Base-by-base conservation (phyloP, 1,284 basidiomycete species). In the Cutaneotrichosporon daszewskae region DNA sequence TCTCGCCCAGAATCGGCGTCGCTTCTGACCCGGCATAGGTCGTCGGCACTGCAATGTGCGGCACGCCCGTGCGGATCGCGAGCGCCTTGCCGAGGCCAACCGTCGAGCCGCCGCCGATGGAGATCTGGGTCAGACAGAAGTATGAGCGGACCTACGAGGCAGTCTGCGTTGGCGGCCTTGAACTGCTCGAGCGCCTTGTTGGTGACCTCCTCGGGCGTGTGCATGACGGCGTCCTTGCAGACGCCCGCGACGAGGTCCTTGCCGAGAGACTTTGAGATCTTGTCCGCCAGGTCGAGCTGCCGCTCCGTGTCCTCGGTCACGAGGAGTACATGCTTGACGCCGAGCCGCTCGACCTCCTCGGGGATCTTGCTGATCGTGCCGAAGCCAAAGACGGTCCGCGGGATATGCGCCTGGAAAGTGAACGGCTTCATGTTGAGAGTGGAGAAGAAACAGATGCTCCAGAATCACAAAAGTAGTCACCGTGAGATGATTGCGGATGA, bases 1-100 rank as follows among this genome's bases (percentile, higher is more conserved):
- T 75, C 55, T 76, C 73, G 11, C 75, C 75, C 22, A 75, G 66
- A 38, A 76, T 69, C 7, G 74, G 63, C 2, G 75, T 76, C 31
- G 64, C 63, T 57, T 76, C 75, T 3, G 70, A 73, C 1, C 74
- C 75, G 10, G 75, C 70, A 43, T 75, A 76, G 16, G 74, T 74
- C 2, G 74, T 76, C 14, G 75, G 74, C 10, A 76, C 63, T 18
- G 72, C 72, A 24, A 76, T 74, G 49, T 76, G 74, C 19, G 69
- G 70, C 37, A 74, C 58, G 43, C 71, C 68, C 16, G 68, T 69
- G 29, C 64, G 61, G 18, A 75, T 57, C 13, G 73, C 70, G 23
- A 76, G 67, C 5, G 74, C 74, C 58, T 76, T 75, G 25, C 67
- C 72, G 13, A 76, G 59, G 0, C 74, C 75, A 27, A 70, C 72